Evolutionary conservation across 176 grass and related monocot genomes (phyloP).

Genomic region (Tillandsia leiboldiana): DNA sequence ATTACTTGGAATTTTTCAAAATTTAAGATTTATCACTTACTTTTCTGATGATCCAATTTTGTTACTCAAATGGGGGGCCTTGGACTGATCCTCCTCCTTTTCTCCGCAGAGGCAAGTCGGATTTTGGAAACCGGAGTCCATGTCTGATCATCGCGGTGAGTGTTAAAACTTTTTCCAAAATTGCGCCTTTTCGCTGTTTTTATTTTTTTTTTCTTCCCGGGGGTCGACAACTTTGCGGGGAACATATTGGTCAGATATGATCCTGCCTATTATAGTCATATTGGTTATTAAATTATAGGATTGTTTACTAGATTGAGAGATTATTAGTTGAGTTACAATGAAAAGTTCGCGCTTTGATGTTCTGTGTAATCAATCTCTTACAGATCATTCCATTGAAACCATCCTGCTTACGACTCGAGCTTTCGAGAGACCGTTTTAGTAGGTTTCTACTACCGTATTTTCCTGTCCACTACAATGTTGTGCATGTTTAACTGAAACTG

Average conservation of each 20-base stretch:
- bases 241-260: not conserved
- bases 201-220: not conserved
- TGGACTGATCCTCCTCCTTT: conserved; percentile 4
- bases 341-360: not conserved
- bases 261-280: not conserved
- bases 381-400: not conserved
- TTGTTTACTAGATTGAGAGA: not conserved
- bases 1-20: conserved; percentile 12
- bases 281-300: not conserved
- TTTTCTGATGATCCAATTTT: not conserved
- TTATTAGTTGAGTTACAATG: not conserved
- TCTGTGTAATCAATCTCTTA: not conserved
- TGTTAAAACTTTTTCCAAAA: conserved; percentile 13
- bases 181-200: not conserved
- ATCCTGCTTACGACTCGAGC: too few relatives aligned
- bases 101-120: conserved; percentile 32
- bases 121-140: conserved; percentile 49
- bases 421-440: not conserved
- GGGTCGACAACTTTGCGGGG: conserved; percentile 6
- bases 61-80: not conserved
- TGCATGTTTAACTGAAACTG: not conserved
- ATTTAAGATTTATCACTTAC: not conserved
- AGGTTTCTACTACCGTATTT: not conserved
- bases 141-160: conserved; percentile 29
- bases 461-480: not conserved